phyloP scores from a whole-genome alignment of 106 monocot species.

The Ottelia alismoides region DNA sequence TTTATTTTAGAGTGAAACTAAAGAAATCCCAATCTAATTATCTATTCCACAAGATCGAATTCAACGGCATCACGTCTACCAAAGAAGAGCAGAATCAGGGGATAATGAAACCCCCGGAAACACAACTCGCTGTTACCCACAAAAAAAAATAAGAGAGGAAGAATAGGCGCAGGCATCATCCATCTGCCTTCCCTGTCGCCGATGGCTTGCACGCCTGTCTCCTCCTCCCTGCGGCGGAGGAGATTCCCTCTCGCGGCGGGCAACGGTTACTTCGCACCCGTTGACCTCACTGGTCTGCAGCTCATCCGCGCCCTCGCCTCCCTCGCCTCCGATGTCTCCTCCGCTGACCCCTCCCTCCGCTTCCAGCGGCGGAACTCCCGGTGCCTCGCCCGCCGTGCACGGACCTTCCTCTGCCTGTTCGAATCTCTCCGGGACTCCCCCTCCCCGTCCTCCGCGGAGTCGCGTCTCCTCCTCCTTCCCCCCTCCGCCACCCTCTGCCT shows the following conservation, averaged over 20 bases:
- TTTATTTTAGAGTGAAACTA: too few species aligned
- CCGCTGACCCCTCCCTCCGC: neutral
- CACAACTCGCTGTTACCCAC: too few species aligned
- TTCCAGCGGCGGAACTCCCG: conserved; percentile 45
- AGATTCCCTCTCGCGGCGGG: conserved; percentile 32
- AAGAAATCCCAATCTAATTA: too few species aligned
- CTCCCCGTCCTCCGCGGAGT: too few species aligned
- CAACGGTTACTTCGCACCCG: conserved; percentile 46
- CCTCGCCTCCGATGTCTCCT: conserved; percentile 22
- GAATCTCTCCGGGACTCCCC: conserved; percentile 20
- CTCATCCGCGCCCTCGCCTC: conserved; percentile 33
- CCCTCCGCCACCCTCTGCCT: conserved; percentile 43
- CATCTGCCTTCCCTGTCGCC: too few species aligned
- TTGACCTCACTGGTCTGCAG: conserved; percentile 22
- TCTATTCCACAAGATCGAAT: too few species aligned
- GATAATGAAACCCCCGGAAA: too few species aligned
- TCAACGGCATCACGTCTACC: too few species aligned
- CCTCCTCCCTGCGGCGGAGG: conserved; percentile 27
- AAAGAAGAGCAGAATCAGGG: too few species aligned
- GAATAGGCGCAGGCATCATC: too few species aligned
- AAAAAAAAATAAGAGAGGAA: too few species aligned
- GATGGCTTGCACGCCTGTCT: conserved; percentile 7
- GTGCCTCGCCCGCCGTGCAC: conserved; percentile 32
- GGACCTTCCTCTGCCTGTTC: conserved; percentile 36
- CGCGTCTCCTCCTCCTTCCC: neutral